Percentiles rank a stretch among this genome's conserved stretches.
phyloP scores from a whole-genome alignment of 2,329 filamentous ascomycete genomes.

The Volutella citrinella region DNA sequence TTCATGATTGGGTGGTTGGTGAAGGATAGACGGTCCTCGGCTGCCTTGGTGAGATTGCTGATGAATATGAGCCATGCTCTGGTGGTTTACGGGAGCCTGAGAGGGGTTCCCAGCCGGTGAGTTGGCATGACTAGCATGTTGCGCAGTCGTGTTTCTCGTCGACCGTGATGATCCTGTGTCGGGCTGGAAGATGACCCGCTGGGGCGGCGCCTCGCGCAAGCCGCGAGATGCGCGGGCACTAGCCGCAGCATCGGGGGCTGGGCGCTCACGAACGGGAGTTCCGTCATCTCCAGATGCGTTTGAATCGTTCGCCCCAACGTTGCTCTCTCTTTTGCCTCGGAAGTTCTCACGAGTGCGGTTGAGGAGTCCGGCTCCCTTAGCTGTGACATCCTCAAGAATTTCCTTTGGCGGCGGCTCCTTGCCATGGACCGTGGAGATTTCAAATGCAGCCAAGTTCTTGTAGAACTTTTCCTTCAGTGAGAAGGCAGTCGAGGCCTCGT shows the following conservation, averaged over 20 bases:
- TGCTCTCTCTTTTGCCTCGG: constrained; percentile 44
- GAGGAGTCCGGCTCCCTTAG: constrained; percentile 78
- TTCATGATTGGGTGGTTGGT: constrained; percentile 54
- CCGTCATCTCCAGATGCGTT: constrained; percentile 60
- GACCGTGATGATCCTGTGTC: constrained; percentile 66
- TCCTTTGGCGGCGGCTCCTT: constrained; percentile 83
- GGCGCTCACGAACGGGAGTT: constrained; percentile 54
- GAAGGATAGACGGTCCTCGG: constrained; percentile 43
- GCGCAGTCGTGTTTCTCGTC: constrained; percentile 54
- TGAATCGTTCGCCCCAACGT: constrained; percentile 53
- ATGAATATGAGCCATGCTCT: constrained; percentile 28
- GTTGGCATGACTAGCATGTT: constrained; percentile 33
- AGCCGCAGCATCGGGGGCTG: constrained; percentile 49
- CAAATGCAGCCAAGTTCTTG: constrained; percentile 83
- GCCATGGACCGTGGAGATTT: constrained; percentile 74
- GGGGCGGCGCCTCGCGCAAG: constrained; percentile 78
- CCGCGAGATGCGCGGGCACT: constrained; percentile 60
- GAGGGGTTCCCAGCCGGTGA: constrained; percentile 25
- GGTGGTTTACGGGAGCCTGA: constrained; percentile 31
- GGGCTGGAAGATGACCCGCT: constrained; percentile 80
- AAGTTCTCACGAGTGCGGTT: constrained; percentile 78
- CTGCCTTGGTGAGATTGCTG: constrained; percentile 29
- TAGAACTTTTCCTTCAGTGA: constrained; percentile 86
- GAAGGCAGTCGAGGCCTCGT: constrained; percentile 81
- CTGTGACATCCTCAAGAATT: constrained; percentile 83